Evolutionary conservation across 169 alveolate species (phyloP), one percentile per base, ranked within the genome.

Genomic region (Ichthyophthirius multifiliis): DNA sequence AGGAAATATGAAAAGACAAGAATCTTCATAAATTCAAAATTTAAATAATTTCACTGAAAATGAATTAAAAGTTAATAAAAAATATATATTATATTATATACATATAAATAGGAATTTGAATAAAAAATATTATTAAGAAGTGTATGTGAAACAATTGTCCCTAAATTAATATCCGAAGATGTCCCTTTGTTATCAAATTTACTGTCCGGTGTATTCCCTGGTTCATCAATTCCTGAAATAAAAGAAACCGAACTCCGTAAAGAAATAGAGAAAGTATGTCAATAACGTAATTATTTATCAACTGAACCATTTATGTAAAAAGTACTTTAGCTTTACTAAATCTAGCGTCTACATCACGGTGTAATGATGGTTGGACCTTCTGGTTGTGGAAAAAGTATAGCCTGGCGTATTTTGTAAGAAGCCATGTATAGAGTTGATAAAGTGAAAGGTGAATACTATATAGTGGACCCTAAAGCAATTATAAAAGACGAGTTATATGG

Each of bases 311-410:
- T 96, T 87, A 85, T 98, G 37, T 93, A 95, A 75, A 98, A 98
- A 82, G 94, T 96, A 23, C 89, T 97, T 65, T 97, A 98, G 79
- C 89, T 97, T 71, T 94, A 92, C 89, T 96, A 97, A 85, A 97
- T 98, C 71, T 94, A 95, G 92, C 95, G 95, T 83, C 91, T 97
- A 45, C 98, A 98, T 76, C 99, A 97, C 85, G 99, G 99, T 37
- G 96, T 98, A 16, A 97, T 98, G 98, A 86, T 97, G 94, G 99
- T 98, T 37, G 99, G 99, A 5, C 98, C 97, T 64, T 97, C 98
- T 34, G 99, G 99, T 16, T 93, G 98, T 27, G 99, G 99, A 27
- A 98, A 98, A 86, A 85, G 96, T 46, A 94, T 97, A 35, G 97
- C 97, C 37, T 89, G 96, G 96, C 88, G 90, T 87, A 83, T 96